Conservation (phyloP, 257 asterid species). For the Jaltomata sinuosa region DNA sequence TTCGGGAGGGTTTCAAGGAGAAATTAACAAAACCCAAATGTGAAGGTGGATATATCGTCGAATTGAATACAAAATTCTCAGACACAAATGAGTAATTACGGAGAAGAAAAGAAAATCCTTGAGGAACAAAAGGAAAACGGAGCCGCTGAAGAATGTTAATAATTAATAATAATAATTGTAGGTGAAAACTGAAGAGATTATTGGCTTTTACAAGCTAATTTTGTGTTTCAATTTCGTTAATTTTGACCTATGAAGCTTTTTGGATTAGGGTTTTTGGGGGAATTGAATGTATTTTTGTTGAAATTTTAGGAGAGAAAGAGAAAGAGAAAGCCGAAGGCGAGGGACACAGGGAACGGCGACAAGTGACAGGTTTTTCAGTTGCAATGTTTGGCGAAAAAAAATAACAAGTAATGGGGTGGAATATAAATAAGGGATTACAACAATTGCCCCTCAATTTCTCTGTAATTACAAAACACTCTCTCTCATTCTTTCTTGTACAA, state of each 20-base stretch:
- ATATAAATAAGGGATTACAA: background rate
- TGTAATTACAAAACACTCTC: background rate
- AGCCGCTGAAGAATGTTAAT: background rate
- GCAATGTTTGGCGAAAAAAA: background rate
- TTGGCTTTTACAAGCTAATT: background rate
- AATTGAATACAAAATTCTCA: background rate
- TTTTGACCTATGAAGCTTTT: background rate
- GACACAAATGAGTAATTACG: background rate
- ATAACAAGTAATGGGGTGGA: background rate
- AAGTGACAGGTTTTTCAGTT: slow-evolving; percentile 33
- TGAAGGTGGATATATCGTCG: background rate
- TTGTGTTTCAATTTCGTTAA: background rate
- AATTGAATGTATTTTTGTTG: background rate
- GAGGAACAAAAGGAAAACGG: background rate
- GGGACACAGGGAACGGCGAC: background rate
- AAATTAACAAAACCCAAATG: background rate
- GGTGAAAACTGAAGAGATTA: background rate
- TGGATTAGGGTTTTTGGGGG: background rate
- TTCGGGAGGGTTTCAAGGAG: background rate
- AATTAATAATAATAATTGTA: background rate
- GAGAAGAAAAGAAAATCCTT: background rate
- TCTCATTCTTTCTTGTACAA: too few species aligned
- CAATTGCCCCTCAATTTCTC: background rate
- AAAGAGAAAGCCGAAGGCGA: background rate
- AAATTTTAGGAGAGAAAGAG: slow-evolving; percentile 3